A percentile compares a stretch with the other conserved stretches of the same genome.
phyloP scores from a whole-genome alignment of 306 rosid genomes.

The Corylus heterophylla region DNA sequence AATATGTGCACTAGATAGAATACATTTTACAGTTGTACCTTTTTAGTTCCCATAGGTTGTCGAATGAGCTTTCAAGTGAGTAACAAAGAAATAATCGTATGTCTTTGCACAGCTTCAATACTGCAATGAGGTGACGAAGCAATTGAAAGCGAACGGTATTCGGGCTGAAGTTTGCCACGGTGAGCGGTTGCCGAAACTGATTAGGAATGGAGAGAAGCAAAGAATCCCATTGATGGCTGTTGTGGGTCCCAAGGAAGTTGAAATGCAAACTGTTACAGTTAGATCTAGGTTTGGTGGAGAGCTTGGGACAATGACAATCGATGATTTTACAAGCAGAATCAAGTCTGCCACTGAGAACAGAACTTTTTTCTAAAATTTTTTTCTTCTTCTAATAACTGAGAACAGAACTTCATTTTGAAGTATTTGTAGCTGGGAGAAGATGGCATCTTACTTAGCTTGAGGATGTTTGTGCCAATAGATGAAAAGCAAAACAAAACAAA shows the following conservation, averaged over 20 bases:
- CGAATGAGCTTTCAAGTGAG: neutral
- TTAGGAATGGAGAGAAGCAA: constrained; percentile 93
- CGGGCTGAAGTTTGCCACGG: constrained; percentile 85
- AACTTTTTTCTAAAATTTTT: neutral
- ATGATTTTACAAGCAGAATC: constrained; percentile 71
- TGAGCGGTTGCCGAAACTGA: constrained; percentile 88
- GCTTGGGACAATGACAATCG: constrained; percentile 73
- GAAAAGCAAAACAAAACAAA: too few relatives aligned
- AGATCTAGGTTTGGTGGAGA: constrained; percentile 89
- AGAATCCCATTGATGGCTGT: constrained; percentile 94
- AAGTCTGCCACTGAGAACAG: constrained; percentile 54
- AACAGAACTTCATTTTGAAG: constrained; percentile 52
- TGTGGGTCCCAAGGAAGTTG: constrained; percentile 88
- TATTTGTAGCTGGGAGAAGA: constrained; percentile 4
- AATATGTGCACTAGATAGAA: neutral
- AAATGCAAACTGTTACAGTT: constrained; percentile 68
- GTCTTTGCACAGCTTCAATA: constrained; percentile 58
- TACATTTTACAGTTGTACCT: neutral
- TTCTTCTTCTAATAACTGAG: constrained; percentile 21
- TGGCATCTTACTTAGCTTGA: constrained; percentile 3
- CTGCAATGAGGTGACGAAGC: constrained; percentile 66
- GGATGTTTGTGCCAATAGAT: constrained; percentile 7
- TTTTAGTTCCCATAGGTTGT: neutral
- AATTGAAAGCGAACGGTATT: constrained; percentile 64
- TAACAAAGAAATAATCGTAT: constrained; percentile 14